A percentile compares a stretch with the other conserved stretches of the same genome.
Conservation (phyloP, 2,329 filamentous ascomycete species). For the Periconia sp. region DNA sequence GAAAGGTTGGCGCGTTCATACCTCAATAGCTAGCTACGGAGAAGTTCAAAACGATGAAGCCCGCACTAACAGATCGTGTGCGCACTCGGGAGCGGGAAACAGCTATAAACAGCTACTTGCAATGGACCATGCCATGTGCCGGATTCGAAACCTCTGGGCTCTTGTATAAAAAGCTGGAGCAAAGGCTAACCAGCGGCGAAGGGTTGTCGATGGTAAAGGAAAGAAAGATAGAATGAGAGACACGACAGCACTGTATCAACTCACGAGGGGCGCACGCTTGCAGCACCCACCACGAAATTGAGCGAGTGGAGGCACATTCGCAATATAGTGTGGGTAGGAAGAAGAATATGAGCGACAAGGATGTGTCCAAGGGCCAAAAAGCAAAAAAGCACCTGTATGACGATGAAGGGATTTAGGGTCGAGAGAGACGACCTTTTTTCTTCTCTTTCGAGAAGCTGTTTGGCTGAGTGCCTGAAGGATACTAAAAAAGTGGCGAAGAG, state of each 20-base stretch:
- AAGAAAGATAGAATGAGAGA: slow-evolving; percentile 26
- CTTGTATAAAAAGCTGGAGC: slow-evolving; percentile 28
- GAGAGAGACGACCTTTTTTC: slow-evolving; percentile 18
- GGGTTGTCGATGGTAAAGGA: slow-evolving; percentile 15
- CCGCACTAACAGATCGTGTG: slow-evolving; percentile 36
- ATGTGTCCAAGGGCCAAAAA: slow-evolving; percentile 29
- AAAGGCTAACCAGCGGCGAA: slow-evolving; percentile 21
- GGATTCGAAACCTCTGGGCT: slow-evolving; percentile 20
- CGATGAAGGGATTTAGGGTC: slow-evolving; percentile 33
- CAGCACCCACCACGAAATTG: slow-evolving; percentile 20
- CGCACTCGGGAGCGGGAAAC: slow-evolving; percentile 27
- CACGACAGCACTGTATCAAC: slow-evolving; percentile 23
- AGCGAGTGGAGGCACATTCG: slow-evolving; percentile 26
- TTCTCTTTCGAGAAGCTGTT: slow-evolving; percentile 30
- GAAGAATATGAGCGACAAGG: slow-evolving; percentile 8
- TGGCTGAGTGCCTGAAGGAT: slow-evolving; percentile 39
- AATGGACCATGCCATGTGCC: slow-evolving; percentile 36
- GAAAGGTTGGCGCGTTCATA: slow-evolving; percentile 22
- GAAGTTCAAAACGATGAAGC: slow-evolving; percentile 39
- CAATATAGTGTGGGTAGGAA: slow-evolving; percentile 8
- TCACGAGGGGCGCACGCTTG: slow-evolving; percentile 28
- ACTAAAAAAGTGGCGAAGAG: slow-evolving; percentile 42
- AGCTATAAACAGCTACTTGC: slow-evolving; percentile 33
- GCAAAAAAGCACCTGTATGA: slow-evolving; percentile 25
- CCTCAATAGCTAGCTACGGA: slow-evolving; percentile 23